Base-by-base conservation (phyloP, 805 yeast species). In the Starmerella cellae region DNA sequence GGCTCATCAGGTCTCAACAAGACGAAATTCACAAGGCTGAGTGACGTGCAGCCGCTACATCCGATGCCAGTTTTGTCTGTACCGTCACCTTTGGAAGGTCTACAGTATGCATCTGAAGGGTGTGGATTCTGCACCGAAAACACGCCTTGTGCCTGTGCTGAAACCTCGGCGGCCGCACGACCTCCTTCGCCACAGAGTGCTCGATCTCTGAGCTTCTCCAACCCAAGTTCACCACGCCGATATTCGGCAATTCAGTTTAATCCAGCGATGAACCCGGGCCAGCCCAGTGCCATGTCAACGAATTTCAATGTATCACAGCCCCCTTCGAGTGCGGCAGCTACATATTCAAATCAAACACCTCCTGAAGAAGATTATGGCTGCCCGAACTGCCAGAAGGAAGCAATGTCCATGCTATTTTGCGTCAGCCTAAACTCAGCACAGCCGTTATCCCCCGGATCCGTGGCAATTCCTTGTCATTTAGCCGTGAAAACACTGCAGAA, bases 61-160 rank as follows among this genome's bases (percentile, higher is more conserved):
- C 49, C 49, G 13, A 21, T 38, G 38, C 47, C 45, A 5, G 29
- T 31, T 6, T 36, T 46, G 21, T 5, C 41, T 11, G 41, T 31
- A 4, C 44, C 42, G 11, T 43, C 46, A 20, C 47, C 49, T 14
- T 28, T 42, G 9, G 49, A 45, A 10, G 37, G 46, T 3, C 33
- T 42, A 32, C 46, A 37, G 26, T 14, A 34, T 24, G 23, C 34
- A 16, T 24, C 42, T 5, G 51, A 71, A 43, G 74, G 79, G 42
- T 85, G 96, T 60, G 96, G 96, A 0, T 84, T 85, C 60, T 85
- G 96, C 54, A 75, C 93, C 0, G 93, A 81, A 52, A 85, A 75
- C 51, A 74, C 93, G 0, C 83, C 93, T 2, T 85, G 96, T 61
- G 82, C 85, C 1, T 85, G 96, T 57, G 71, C 87, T 28, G 94